Base-by-base conservation (phyloP, 169 alveolate genomes). In the Plasmodium falciparum region DNA sequence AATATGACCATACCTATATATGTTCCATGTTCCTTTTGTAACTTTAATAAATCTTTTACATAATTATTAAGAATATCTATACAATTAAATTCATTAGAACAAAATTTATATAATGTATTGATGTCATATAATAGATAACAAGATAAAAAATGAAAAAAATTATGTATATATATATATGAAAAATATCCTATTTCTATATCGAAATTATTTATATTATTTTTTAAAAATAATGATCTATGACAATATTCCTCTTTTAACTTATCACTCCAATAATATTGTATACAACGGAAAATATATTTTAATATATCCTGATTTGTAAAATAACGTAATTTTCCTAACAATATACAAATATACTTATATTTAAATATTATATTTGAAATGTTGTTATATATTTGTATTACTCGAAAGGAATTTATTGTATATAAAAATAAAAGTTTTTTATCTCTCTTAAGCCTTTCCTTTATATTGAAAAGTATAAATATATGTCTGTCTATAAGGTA, bases 141-240 rank as follows among this genome's bases (percentile, higher is more conserved):
- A 15, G 59, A 58, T 62, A 83, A 4, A 50, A 83, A 83, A 15
- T 70, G 56, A 50, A 83, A 83, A 49, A 83, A 83, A 61, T 83
- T 54, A 52, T 83, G 17, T 54, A 83, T 69, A 56, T 83, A 83
- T 22, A 70, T 56, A 72, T 83, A 83, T 29, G 91, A 67, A 17
- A 83, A 47, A 13, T 83, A 83, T 20, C 91, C 91, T 15, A 70
- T 56, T 56, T 83, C 91, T 39, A 69, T 83, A 83, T 70, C 69
- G 13, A 83, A 29, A n/a, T 69, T 33, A 22, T n/a, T 20, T 1
- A 43, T 69, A 7, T 43, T 22, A 13, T 70, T 83, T 61, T 83
- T 73, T 17, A 45, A 20, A 83, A 33, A 15, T 15, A 11, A 58
- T 7, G 45, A 39, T 5, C 11, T 5, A 39, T 39, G 9, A 39